Evolutionary conservation across 345 rosid species (phyloP).

Genomic region (Sisymbrium altissimum): DNA sequence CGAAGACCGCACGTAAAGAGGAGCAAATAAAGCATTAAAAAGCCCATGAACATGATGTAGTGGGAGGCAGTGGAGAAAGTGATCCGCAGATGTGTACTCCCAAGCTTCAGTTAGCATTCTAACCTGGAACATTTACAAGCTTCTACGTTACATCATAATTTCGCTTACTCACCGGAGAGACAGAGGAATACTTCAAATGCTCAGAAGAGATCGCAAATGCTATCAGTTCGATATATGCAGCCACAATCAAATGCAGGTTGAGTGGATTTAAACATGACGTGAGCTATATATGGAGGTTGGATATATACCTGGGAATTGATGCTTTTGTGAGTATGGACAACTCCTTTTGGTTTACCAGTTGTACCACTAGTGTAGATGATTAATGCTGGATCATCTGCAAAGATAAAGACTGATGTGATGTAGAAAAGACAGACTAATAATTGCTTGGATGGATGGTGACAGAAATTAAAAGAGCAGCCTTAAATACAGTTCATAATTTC

Average conservation of each 20-base stretch:
- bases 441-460: neutral
- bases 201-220: neutral
- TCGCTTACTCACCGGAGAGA: slow-evolving; percentile 5
- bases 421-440: slow-evolving; percentile 6
- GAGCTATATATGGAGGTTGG: neutral
- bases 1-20: slow-evolving; percentile 72
- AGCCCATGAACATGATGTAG: slow-evolving; percentile 99
- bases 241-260: neutral
- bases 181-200: slow-evolving; percentile 8
- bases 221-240: neutral
- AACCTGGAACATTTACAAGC: slow-evolving; percentile 51
- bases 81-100: slow-evolving; percentile 82
- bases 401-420: slow-evolving; percentile 24
- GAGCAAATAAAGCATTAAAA: slow-evolving; percentile 86
- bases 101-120: slow-evolving; percentile 80
- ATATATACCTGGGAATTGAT: slow-evolving; percentile 71
- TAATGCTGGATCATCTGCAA: slow-evolving; percentile 80
- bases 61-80: slow-evolving; percentile 89
- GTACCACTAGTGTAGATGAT: slow-evolving; percentile 96
- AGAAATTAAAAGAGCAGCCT: neutral
- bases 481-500: slow-evolving; percentile 13
- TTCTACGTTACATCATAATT: neutral
- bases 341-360: slow-evolving; percentile 99
- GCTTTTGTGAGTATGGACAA: slow-evolving; percentile 86
- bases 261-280: neutral